Percentiles rank a stretch among this genome's conserved stretches.
These are phyloP conservation scores for Candida tammaniensis DNA, from an alignment of 805 yeast species.

Conservation along the genomic window DNA sequence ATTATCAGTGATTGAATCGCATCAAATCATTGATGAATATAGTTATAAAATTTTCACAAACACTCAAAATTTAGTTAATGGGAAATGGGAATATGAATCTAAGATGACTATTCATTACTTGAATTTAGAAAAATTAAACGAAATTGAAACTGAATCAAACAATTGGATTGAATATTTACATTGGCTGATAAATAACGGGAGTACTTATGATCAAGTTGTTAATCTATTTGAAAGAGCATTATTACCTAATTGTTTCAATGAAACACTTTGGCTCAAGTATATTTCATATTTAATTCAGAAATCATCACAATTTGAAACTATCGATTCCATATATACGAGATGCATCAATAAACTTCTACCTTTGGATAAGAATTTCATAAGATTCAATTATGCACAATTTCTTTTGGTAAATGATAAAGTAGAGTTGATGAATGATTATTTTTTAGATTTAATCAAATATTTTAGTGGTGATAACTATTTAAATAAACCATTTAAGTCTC, in stretches of 20 bases:
- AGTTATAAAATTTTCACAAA: slow-evolving; percentile 40
- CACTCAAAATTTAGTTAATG: slow-evolving; percentile 52
- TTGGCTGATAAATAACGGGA: slow-evolving; percentile 43
- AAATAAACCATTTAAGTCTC: slow-evolving; percentile 14
- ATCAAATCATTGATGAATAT: slow-evolving; percentile 42
- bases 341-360: slow-evolving; percentile 46
- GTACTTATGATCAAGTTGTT: slow-evolving; percentile 9
- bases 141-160: slow-evolving; percentile 42
- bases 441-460: slow-evolving; percentile 23
- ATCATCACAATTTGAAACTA: slow-evolving; percentile 20
- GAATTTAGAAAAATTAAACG: slow-evolving; percentile 33
- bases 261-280: slow-evolving; percentile 69
- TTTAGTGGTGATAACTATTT: slow-evolving; percentile 18
- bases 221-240: slow-evolving; percentile 71
- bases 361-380: slow-evolving; percentile 19
- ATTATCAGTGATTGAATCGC: slow-evolving; percentile 33
- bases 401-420: slow-evolving; percentile 17
- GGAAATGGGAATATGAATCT: slow-evolving; percentile 73
- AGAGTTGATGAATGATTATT: slow-evolving; percentile 24
- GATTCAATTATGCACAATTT: slow-evolving; percentile 25
- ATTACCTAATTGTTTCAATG: slow-evolving; percentile 60
- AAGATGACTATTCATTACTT: slow-evolving; percentile 57
- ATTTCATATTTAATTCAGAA: slow-evolving; percentile 47
- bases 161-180: slow-evolving; percentile 65
- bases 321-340: slow-evolving; percentile 47